A percentile compares a stretch with the other conserved stretches of the same genome.
phyloP scores from a whole-genome alignment of 2,329 filamentous ascomycete species.

The Epichloe typhina region DNA sequence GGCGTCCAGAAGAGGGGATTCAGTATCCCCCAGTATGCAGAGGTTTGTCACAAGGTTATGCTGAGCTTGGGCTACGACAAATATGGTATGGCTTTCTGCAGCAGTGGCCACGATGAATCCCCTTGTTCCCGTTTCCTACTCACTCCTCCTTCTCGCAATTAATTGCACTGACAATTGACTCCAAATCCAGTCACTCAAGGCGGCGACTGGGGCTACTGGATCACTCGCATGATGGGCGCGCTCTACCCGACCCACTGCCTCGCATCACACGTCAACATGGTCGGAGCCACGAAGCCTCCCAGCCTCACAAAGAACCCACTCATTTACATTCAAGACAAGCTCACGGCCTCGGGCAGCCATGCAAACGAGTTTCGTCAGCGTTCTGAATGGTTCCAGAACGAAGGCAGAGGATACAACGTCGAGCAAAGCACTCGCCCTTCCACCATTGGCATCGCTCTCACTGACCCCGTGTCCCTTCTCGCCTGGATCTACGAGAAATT shows the following conservation, averaged over 20 bases:
- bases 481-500: slow-evolving; percentile 77
- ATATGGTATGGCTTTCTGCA: slow-evolving; percentile 14
- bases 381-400: slow-evolving; percentile 39
- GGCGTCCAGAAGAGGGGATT: slow-evolving; percentile 18
- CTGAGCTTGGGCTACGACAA: slow-evolving; percentile 42
- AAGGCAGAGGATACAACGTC: slow-evolving; percentile 30
- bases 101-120: background rate
- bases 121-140: too few relatives aligned
- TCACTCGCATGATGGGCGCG: slow-evolving; percentile 48
- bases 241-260: slow-evolving; percentile 38
- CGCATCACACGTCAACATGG: slow-evolving; percentile 44
- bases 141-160: background rate
- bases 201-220: slow-evolving; percentile 58
- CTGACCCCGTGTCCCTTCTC: slow-evolving; percentile 57
- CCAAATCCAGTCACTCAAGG: slow-evolving; percentile 41
- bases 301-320: slow-evolving; percentile 37
- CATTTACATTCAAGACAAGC: slow-evolving; percentile 39
- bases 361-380: slow-evolving; percentile 33
- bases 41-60: slow-evolving; percentile 57
- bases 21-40: slow-evolving; percentile 24
- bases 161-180: slow-evolving; percentile 25
- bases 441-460: slow-evolving; percentile 55
- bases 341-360: slow-evolving; percentile 32
- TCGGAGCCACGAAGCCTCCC: slow-evolving; percentile 37
- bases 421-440: slow-evolving; percentile 52